These are phyloP conservation scores for Myxozyma sirexii DNA, from an alignment of 805 yeast genomes.

Conservation along the genomic window DNA sequence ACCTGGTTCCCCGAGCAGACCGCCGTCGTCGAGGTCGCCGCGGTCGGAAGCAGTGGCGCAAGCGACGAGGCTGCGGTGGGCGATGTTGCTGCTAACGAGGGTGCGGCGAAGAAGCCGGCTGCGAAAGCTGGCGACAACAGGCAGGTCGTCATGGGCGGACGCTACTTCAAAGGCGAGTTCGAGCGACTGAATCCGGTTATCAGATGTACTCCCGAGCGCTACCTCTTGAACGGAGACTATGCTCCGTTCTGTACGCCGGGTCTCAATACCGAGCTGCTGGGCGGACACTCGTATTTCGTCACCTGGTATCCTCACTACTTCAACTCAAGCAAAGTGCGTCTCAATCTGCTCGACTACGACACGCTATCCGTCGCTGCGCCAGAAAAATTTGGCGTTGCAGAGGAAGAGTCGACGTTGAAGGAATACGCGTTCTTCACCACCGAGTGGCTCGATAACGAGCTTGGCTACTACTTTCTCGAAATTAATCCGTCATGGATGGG, in stretches of 20 bases:
- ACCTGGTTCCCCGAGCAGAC: constrained; percentile 66
- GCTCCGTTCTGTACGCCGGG: constrained; percentile 88
- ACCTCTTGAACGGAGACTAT: constrained; percentile 53
- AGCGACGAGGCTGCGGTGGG: neutral
- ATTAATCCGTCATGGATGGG: constrained; percentile 66
- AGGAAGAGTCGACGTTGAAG: constrained; percentile 4
- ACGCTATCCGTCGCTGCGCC: constrained; percentile 28
- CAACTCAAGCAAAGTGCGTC: constrained; percentile 42
- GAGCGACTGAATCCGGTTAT: constrained; percentile 73
- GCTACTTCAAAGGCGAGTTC: constrained; percentile 30
- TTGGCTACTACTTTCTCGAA: constrained; percentile 67
- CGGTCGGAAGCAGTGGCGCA: neutral
- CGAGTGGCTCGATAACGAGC: constrained; percentile 67
- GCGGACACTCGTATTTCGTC: constrained; percentile 68
- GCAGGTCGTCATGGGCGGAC: constrained; percentile 15
- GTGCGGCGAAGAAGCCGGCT: neutral
- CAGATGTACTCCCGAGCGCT: constrained; percentile 82
- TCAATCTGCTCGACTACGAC: constrained; percentile 35
- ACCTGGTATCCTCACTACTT: constrained; percentile 81
- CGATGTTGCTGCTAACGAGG: neutral
- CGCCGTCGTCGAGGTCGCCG: constrained; percentile 40
- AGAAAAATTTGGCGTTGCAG: constrained; percentile 17
- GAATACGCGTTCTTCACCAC: constrained; percentile 60
- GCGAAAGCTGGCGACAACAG: neutral
- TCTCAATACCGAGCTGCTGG: constrained; percentile 58